Base-by-base conservation (phyloP, 352 stramenopile genomes). In the Plasmopara halstedii region DNA sequence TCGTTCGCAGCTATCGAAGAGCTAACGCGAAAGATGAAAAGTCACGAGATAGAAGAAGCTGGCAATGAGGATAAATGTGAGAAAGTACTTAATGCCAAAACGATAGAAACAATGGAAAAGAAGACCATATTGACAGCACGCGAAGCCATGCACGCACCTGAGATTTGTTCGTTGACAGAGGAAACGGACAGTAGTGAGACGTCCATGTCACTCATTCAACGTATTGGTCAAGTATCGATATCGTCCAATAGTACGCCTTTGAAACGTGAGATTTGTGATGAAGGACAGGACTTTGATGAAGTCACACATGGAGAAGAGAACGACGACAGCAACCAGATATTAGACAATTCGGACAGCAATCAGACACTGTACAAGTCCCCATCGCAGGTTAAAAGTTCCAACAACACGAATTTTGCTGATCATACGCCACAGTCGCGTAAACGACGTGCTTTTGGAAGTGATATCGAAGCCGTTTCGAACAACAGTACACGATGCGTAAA, bases 1-100 rank as follows among this genome's bases (percentile, higher is more conserved):
- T 83, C 81, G 20, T 85, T 90, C 32, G 81, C 78, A n/a, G 81
- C 81, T 2, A 93, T 93, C 49, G 76, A 86, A 43, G 67, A 88
- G 53, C 59, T 93, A 1, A 93, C 81, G 23, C 57, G 73, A 6
- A 93, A 93, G 54, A 90, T 93, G 81, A 73, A 75, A 44, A 60
- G 69, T 26, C n/a, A 46, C 15, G 49, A 58, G 14, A 17, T 34
- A 18, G 41, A 46, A 19, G 13, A 44, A 23, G 47, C 21, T 37
- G 46, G 46, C 36, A 10, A 40, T 9, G 25, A 37, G 17, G 35
- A 39, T 31, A 33, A 37, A 32, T 22, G 41, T 11, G 17, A 49
- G 19, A 42, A 20, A 39, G 42, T 34, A 38, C 23, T 38, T 11
- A 40, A 17, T 4, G n/a, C 17, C 5, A 51, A 15, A n/a, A 15